These are phyloP conservation scores for Oropetium thomaeum DNA, from an alignment of 176 grass and related monocot species.

Conservation along the genomic window DNA sequence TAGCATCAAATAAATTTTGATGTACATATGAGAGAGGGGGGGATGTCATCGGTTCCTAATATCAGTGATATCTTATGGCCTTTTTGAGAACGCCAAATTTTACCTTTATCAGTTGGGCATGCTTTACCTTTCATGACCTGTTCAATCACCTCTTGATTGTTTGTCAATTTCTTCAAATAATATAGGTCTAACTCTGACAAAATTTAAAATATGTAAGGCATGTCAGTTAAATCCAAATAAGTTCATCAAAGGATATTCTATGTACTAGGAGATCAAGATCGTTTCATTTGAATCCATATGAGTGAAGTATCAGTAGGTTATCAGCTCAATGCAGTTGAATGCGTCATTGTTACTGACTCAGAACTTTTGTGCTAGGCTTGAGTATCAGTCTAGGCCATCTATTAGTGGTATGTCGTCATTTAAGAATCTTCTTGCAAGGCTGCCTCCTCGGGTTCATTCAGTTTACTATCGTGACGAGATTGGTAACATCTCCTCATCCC, in stretches of 20 bases:
- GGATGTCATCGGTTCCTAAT: not conserved
- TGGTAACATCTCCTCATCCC: slow-evolving; percentile 93
- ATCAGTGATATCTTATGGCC: not conserved
- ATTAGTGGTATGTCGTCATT: slow-evolving; percentile 82
- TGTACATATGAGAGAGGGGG: too few relatives aligned
- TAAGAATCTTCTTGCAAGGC: slow-evolving; percentile 69
- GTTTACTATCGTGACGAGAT: slow-evolving; percentile 99
- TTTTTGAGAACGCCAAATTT: not conserved
- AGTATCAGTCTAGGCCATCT: slow-evolving; percentile 81
- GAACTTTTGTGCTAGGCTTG: slow-evolving; percentile 57
- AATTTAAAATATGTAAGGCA: not conserved
- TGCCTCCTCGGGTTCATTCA: slow-evolving; percentile 85
- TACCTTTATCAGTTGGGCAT: not conserved
- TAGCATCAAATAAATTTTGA: not conserved
- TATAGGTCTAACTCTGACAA: slow-evolving; percentile 1
- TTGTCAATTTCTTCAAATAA: slow-evolving; percentile 5
- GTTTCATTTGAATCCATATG: slow-evolving; percentile 17
- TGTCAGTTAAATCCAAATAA: slow-evolving; percentile 4
- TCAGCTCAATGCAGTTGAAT: not conserved
- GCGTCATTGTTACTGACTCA: not conserved
- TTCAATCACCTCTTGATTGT: slow-evolving; percentile 2
- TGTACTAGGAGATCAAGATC: not conserved
- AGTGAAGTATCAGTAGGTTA: slow-evolving; percentile 14
- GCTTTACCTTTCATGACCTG: not conserved
- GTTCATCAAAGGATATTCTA: not conserved